Evolutionary conservation across 331 rosid species (phyloP).

Genomic region (Dryas integrifolia): DNA sequence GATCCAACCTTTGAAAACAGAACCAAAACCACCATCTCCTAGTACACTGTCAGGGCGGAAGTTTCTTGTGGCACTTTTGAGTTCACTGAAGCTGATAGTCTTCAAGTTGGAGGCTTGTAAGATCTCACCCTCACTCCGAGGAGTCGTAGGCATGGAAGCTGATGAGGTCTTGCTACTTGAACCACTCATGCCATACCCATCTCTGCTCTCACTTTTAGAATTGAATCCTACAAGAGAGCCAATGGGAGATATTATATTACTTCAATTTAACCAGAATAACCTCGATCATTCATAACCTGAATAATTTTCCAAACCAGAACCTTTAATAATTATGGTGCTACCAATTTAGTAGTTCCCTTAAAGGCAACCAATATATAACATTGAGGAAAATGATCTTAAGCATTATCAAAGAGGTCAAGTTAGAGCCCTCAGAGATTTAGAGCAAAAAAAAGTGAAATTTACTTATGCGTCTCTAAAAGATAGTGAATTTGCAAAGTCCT

Average conservation of each 20-base stretch:
- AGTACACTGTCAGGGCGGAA: constrained; percentile 93
- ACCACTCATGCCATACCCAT: constrained; percentile 24
- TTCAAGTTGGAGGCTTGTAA: constrained; percentile 68
- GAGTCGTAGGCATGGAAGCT: constrained; percentile 50
- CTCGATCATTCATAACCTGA: constrained; percentile 11
- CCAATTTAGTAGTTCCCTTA: constrained; percentile 1
- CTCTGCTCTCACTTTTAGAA: constrained; percentile 64
- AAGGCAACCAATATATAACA: constrained; percentile 21
- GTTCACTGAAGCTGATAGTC: constrained; percentile 59
- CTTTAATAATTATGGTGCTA: constrained; percentile 4
- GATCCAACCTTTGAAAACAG: constrained; percentile 93
- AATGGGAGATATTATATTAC: constrained; percentile 7
- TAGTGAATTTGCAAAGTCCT: neutral
- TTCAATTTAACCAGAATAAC: neutral
- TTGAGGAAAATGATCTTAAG: constrained; percentile 33
- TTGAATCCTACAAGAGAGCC: constrained; percentile 52
- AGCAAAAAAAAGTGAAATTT: neutral
- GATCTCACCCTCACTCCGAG: constrained; percentile 84
- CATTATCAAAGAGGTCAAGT: neutral
- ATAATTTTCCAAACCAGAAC: constrained; percentile 8
- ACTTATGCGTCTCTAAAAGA: neutral
- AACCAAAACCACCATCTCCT: constrained; percentile 98
- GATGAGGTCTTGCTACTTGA: constrained; percentile 62
- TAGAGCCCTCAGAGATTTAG: neutral
- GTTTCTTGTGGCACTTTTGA: constrained; percentile 74